phyloP scores from a whole-genome alignment of 2,329 filamentous ascomycete genomes.

The Truncatella angustata region DNA sequence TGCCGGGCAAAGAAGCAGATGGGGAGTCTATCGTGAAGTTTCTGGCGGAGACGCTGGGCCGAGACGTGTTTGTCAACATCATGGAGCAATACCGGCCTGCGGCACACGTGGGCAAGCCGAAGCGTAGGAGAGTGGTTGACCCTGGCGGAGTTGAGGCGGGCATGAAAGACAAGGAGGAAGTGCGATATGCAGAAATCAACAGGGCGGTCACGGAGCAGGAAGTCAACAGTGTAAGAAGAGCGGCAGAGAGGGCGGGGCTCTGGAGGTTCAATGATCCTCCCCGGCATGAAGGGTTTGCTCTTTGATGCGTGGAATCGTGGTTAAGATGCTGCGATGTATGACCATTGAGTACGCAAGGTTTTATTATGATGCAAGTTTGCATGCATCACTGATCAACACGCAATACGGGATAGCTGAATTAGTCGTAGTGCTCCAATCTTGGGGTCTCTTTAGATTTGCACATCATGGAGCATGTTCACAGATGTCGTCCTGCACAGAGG shows the following conservation, averaged over 20 bases:
- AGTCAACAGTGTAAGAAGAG: conserved; percentile 62
- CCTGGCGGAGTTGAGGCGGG: conserved; percentile 25
- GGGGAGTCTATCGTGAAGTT: conserved; percentile 73
- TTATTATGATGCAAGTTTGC: too few relatives aligned
- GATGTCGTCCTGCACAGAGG: too few relatives aligned
- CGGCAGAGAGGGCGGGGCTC: conserved; percentile 68
- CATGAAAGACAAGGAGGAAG: conserved; percentile 35
- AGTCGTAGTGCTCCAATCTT: too few relatives aligned
- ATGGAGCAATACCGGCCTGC: conserved; percentile 87
- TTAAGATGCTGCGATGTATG: not conserved
- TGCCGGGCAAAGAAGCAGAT: conserved; percentile 77
- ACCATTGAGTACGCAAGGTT: not conserved
- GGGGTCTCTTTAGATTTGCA: too few relatives aligned
- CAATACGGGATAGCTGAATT: too few relatives aligned
- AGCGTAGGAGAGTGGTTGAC: conserved; percentile 22
- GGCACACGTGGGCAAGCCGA: conserved; percentile 74
- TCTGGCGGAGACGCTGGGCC: conserved; percentile 69
- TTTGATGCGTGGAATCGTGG: conserved; percentile 28
- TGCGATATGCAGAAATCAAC: conserved; percentile 77
- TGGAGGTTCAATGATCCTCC: conserved; percentile 75
- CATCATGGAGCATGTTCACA: too few relatives aligned
- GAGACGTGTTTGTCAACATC: conserved; percentile 77
- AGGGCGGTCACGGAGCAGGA: conserved; percentile 65
- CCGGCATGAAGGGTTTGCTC: conserved; percentile 48
- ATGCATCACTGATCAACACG: too few relatives aligned